Conservation (phyloP, 352 stramenopile genomes). For the Pythium apleroticum region DNA sequence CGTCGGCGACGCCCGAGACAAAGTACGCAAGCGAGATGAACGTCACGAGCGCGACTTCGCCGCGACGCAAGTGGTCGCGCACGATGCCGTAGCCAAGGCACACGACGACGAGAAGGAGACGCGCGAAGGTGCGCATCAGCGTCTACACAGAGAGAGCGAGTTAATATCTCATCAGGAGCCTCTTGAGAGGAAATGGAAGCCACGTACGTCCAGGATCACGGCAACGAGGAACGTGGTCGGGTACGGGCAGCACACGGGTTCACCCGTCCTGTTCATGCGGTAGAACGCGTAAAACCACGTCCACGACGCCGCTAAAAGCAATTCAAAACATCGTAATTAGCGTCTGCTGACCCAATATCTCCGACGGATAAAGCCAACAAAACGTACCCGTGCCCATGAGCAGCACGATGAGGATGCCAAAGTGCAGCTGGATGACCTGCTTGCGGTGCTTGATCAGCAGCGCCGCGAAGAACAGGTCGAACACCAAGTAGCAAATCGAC, state of each 20-base stretch:
- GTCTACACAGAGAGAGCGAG: slow-evolving; percentile 30
- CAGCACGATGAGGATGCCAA: slow-evolving; percentile 79
- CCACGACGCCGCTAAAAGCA: slow-evolving; percentile 33
- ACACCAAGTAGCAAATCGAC: slow-evolving; percentile 67
- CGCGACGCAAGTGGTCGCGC: slow-evolving; percentile 45
- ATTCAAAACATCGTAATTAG: neutral
- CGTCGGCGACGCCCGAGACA: slow-evolving; percentile 66
- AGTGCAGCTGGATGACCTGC: slow-evolving; percentile 80
- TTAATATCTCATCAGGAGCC: too few relatives aligned
- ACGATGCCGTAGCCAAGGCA: slow-evolving; percentile 92
- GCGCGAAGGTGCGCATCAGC: slow-evolving; percentile 80
- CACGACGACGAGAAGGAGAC: slow-evolving; percentile 83
- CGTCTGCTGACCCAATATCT: neutral
- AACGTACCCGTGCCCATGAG: slow-evolving; percentile 64
- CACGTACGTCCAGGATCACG: slow-evolving; percentile 79
- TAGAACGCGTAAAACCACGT: slow-evolving; percentile 87
- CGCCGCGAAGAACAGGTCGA: slow-evolving; percentile 79
- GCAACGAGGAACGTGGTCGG: slow-evolving; percentile 80
- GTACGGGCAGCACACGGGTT: slow-evolving; percentile 89
- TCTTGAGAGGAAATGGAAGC: too few relatives aligned
- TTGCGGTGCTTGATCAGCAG: slow-evolving; percentile 67
- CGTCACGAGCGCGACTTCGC: slow-evolving; percentile 56
- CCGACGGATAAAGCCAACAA: slow-evolving; percentile 8
- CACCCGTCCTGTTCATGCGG: slow-evolving; percentile 87
- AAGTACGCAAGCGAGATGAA: slow-evolving; percentile 79